A percentile compares a stretch with the other conserved stretches of the same genome.
Conservation (phyloP, 371 early-diverging fungal genomes). For the Mucor sp. region DNA sequence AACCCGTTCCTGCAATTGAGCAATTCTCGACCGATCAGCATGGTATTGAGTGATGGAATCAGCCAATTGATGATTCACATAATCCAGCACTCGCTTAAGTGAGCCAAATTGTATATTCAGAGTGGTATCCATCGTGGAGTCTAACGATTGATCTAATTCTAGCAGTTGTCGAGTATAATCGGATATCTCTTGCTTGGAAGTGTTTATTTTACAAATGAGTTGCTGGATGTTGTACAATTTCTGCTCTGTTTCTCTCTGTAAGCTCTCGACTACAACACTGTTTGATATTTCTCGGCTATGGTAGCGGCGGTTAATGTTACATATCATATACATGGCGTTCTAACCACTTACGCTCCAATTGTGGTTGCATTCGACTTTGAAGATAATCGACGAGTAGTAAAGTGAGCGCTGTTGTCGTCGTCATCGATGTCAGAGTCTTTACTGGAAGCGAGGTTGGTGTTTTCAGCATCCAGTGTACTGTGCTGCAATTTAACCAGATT, state of each 20-base stretch:
- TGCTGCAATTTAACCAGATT: constrained; percentile 22
- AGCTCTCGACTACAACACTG: background rate
- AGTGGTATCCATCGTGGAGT: background rate
- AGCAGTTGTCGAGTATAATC: background rate
- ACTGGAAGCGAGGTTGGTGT: background rate
- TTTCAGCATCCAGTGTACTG: background rate
- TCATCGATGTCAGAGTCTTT: background rate
- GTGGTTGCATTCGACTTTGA: background rate
- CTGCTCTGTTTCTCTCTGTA: background rate
- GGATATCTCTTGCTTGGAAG: background rate
- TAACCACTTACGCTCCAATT: background rate
- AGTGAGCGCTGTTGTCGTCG: background rate
- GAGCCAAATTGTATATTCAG: background rate
- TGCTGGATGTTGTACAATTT: background rate
- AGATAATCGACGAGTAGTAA: background rate
- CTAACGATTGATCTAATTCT: background rate
- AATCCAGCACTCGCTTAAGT: background rate
- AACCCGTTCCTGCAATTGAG: background rate
- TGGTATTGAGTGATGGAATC: background rate
- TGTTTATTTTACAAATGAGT: background rate
- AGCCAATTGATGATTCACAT: constrained; percentile 4
- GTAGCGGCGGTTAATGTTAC: background rate
- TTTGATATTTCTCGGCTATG: background rate
- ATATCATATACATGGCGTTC: background rate
- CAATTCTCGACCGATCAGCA: background rate